Conservation (phyloP, 2,329 filamentous ascomycete species). For the Stagonosporopsis vannaccii region DNA sequence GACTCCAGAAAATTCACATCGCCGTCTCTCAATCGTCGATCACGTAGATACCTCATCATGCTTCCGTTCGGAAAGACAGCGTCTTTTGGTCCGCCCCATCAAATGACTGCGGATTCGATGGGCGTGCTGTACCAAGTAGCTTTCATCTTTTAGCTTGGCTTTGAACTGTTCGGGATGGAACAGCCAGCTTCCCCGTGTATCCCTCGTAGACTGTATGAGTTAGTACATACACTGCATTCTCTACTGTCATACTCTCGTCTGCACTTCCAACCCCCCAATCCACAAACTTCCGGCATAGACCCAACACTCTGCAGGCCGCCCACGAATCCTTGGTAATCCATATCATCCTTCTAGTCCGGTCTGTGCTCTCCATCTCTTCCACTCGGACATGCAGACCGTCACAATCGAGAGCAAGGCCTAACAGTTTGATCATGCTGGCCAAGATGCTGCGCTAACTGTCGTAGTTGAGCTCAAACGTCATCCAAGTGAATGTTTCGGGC, state of each 20-base stretch:
- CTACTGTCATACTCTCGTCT: constrained; percentile 31
- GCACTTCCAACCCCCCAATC: constrained; percentile 24
- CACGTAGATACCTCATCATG: too few relatives aligned
- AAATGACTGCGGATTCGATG: constrained; percentile 30
- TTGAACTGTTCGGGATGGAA: constrained; percentile 38
- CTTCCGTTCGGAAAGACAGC: too few relatives aligned
- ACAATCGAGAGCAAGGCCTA: constrained; percentile 34
- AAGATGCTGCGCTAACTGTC: constrained; percentile 35
- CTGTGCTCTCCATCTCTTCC: constrained; percentile 32
- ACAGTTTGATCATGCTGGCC: constrained; percentile 36
- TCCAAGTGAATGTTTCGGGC: constrained; percentile 30
- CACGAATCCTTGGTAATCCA: constrained; percentile 30
- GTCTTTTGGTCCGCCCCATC: too few relatives aligned
- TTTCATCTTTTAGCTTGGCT: constrained; percentile 25
- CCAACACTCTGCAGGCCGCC: constrained; percentile 28
- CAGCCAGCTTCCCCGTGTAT: constrained; percentile 29
- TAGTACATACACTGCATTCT: neutral
- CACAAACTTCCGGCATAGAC: constrained; percentile 30
- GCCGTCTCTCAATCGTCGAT: too few relatives aligned
- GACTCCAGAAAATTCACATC: too few relatives aligned
- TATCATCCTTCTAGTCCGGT: constrained; percentile 29
- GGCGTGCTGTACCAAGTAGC: constrained; percentile 24
- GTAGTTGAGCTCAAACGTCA: constrained; percentile 31
- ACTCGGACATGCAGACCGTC: constrained; percentile 36
- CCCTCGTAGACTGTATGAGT: neutral